A percentile compares a stretch with the other conserved stretches of the same genome.
These are phyloP conservation scores for Sonneratia alba DNA, from an alignment of 345 rosid genomes.

Conservation along the genomic window DNA sequence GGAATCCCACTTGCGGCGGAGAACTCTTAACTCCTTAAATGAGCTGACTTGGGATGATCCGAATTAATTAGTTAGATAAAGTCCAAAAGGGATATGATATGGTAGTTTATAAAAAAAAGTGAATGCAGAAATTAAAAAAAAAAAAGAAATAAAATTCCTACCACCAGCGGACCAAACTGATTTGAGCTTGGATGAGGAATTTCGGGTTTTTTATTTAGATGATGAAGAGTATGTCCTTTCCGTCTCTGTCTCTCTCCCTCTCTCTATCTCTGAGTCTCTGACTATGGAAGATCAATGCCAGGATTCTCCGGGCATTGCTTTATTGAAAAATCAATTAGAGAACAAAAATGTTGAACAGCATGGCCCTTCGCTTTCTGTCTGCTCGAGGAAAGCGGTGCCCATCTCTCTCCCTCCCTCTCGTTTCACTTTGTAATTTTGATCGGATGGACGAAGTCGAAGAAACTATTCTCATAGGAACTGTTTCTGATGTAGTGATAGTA, in stretches of 20 bases:
- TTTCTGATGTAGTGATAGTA: background rate
- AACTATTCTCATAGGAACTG: background rate
- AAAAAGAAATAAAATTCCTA: too few species aligned
- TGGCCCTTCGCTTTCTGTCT: constrained; percentile 40
- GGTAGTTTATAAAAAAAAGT: too few species aligned
- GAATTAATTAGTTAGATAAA: too few species aligned
- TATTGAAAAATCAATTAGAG: constrained; percentile 33
- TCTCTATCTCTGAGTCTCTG: background rate
- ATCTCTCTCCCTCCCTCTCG: background rate
- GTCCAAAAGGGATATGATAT: too few species aligned
- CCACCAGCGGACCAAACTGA: too few species aligned
- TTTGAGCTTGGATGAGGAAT: too few species aligned
- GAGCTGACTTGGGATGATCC: too few species aligned
- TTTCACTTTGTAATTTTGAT: too few species aligned
- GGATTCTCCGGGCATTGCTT: constrained; percentile 74
- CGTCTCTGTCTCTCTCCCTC: constrained; percentile 12
- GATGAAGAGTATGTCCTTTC: background rate
- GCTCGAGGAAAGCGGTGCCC: constrained; percentile 17
- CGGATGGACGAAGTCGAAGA: background rate
- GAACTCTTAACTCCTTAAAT: too few species aligned
- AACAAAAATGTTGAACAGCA: constrained; percentile 39
- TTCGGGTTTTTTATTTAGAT: too few species aligned
- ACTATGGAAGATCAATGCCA: constrained; percentile 68
- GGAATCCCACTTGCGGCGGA: too few species aligned
- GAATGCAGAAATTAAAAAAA: too few species aligned